These are phyloP conservation scores for Purpureocillium lavendulum DNA, from an alignment of 2,329 filamentous ascomycete species.

Conservation along the genomic window DNA sequence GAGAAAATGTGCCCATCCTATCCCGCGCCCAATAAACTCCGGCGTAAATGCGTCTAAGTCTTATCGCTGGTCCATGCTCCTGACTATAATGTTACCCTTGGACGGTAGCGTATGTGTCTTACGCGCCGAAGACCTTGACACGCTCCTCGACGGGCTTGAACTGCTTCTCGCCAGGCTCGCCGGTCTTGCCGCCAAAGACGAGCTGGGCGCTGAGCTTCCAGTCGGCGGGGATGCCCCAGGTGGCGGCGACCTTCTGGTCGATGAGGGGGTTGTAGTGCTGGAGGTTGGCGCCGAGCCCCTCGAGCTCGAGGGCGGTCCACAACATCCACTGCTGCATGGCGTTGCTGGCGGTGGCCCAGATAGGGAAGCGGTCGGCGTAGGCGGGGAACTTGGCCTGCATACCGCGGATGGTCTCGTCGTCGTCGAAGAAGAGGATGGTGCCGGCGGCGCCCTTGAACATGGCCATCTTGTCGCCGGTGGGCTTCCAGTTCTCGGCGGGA, in stretches of 20 bases:
- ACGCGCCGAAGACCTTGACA: slow-evolving; percentile 55
- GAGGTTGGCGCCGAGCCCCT: slow-evolving; percentile 79
- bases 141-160: slow-evolving; percentile 58
- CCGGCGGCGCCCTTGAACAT: slow-evolving; percentile 67
- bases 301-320: slow-evolving; percentile 76
- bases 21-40: neutral
- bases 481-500: slow-evolving; percentile 52
- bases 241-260: slow-evolving; percentile 58
- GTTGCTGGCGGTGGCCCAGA: slow-evolving; percentile 67
- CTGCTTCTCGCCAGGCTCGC: slow-evolving; percentile 52
- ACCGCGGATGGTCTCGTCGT: slow-evolving; percentile 56
- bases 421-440: slow-evolving; percentile 83
- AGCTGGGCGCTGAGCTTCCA: slow-evolving; percentile 80
- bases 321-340: slow-evolving; percentile 72
- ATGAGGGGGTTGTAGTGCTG: slow-evolving; percentile 92
- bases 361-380: slow-evolving; percentile 73
- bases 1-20: neutral
- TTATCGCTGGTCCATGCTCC: too few species aligned
- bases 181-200: slow-evolving; percentile 65
- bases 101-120: slow-evolving; percentile 7
- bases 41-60: neutral
- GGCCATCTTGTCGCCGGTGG: slow-evolving; percentile 34
- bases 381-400: slow-evolving; percentile 61
- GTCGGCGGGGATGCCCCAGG: slow-evolving; percentile 61
- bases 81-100: too few species aligned